Conservation (phyloP, 371 early-diverging fungal genomes). For the Thermomucor indicae-seudaticae region DNA sequence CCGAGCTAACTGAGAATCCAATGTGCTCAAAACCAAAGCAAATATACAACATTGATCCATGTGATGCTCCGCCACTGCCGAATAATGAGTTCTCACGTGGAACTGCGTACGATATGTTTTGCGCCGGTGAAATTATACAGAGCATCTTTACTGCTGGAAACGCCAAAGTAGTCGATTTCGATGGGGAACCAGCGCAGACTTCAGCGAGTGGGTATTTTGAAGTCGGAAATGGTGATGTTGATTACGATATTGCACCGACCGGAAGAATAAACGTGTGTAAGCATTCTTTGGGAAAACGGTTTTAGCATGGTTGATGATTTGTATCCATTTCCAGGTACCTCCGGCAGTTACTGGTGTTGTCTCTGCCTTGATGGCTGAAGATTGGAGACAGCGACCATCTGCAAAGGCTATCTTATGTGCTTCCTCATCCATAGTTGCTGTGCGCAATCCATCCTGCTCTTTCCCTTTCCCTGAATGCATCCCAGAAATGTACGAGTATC, state of each 20-base stretch:
- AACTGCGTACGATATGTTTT: constrained; percentile 53
- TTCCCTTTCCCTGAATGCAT: constrained; percentile 52
- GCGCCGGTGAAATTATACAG: constrained; percentile 51
- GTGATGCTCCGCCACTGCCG: background rate
- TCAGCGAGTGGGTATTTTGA: constrained; percentile 34
- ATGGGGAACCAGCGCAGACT: constrained; percentile 18
- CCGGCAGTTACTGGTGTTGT: constrained; percentile 46
- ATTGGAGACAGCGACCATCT: constrained; percentile 52
- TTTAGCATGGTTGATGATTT: background rate
- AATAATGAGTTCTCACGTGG: constrained; percentile 23
- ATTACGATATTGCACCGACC: constrained; percentile 33
- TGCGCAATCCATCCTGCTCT: constrained; percentile 36
- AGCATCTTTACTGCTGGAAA: constrained; percentile 41
- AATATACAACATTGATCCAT: constrained; percentile 30
- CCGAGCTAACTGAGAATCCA: constrained; percentile 15
- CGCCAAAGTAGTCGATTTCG: constrained; percentile 26
- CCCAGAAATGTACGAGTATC: constrained; percentile 60
- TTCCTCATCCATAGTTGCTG: constrained; percentile 44
- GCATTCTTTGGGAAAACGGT: background rate
- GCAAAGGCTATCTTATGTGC: constrained; percentile 52
- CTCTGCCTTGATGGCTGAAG: constrained; percentile 28
- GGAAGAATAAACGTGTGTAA: constrained; percentile 23
- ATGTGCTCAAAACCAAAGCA: constrained; percentile 15
- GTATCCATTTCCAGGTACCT: constrained; percentile 27
- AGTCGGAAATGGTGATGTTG: constrained; percentile 29